Percentiles rank a stretch among this genome's conserved stretches.
phyloP scores from a whole-genome alignment of 2,329 filamentous ascomycete species.

The Ophiostoma angusticollis region DNA sequence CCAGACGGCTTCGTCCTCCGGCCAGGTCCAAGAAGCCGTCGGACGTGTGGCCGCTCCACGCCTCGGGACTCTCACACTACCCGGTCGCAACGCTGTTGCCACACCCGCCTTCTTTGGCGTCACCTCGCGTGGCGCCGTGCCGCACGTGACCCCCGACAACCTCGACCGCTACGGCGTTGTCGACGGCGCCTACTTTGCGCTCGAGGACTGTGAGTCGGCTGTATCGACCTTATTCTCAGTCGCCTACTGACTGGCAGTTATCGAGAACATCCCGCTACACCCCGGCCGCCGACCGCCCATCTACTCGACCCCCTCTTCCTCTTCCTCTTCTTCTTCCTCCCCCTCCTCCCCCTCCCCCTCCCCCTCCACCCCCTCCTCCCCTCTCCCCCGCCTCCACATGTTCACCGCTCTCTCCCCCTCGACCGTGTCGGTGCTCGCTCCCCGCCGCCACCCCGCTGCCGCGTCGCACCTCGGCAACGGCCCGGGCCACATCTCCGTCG shows the following conservation, averaged over 20 bases:
- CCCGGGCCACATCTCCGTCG: slow-evolving; percentile 57
- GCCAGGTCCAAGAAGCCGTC: background rate
- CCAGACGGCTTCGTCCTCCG: slow-evolving; percentile 5
- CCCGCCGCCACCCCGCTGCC: slow-evolving; percentile 67
- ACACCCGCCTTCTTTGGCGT: slow-evolving; percentile 75
- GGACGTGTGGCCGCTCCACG: slow-evolving; percentile 32
- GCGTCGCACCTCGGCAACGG: slow-evolving; percentile 58
- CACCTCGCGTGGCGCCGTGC: slow-evolving; percentile 71
- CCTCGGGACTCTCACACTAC: slow-evolving; percentile 53
- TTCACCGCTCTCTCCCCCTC: slow-evolving; percentile 63
- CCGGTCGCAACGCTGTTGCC: slow-evolving; percentile 49
- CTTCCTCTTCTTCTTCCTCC: background rate
- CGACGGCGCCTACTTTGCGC: slow-evolving; percentile 60
- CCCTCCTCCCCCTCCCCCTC: background rate
- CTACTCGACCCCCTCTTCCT: slow-evolving; percentile 3
- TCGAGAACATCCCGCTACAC: slow-evolving; percentile 9
- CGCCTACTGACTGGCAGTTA: slow-evolving; percentile 5
- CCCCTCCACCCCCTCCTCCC: background rate
- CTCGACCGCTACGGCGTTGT: slow-evolving; percentile 52
- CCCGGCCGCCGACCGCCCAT: slow-evolving; percentile 9
- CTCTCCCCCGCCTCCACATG: slow-evolving; percentile 45
- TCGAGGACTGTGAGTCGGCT: slow-evolving; percentile 78
- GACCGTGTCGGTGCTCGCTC: slow-evolving; percentile 57
- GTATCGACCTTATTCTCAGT: background rate
- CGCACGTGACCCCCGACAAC: slow-evolving; percentile 82